Evolutionary conservation across 2,329 filamentous ascomycete species (phyloP).

Genomic region (Fusarium pseudonygamai): DNA sequence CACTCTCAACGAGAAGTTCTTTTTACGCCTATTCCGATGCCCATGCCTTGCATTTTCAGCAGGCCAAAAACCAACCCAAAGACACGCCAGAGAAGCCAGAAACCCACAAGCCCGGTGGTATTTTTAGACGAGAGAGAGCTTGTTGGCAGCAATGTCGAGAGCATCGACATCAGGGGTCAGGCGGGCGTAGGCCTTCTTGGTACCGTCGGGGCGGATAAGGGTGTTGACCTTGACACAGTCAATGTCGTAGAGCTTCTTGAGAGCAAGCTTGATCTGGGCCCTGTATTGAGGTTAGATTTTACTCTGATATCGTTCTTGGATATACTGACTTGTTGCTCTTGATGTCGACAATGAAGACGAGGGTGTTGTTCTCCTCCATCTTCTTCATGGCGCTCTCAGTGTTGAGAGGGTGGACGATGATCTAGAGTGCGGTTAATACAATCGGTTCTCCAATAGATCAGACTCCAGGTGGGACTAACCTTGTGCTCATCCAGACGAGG

Average conservation of each 20-base stretch:
- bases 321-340: slow-evolving; percentile 80
- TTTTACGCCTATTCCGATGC: slow-evolving; percentile 53
- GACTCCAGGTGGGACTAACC: slow-evolving; percentile 62
- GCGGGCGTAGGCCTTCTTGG: slow-evolving; percentile 98
- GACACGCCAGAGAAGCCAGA: slow-evolving; percentile 47
- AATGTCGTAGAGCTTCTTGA: slow-evolving; percentile 99
- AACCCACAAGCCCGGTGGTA: slow-evolving; percentile 37
- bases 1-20: slow-evolving; percentile 48
- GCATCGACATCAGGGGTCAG: slow-evolving; percentile 97
- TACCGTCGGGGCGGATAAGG: slow-evolving; percentile 94
- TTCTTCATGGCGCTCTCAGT: slow-evolving; percentile 99
- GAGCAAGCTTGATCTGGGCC: slow-evolving; percentile 96
- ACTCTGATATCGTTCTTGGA: not conserved
- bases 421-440: slow-evolving; percentile 60
- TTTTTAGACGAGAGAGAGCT: slow-evolving; percentile 80
- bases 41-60: slow-evolving; percentile 49
- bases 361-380: slow-evolving; percentile 99
- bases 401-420: slow-evolving; percentile 93
- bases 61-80: slow-evolving; percentile 50
- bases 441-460: not conserved
- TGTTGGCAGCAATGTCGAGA: slow-evolving; percentile 98
- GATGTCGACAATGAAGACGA: slow-evolving; percentile 96
- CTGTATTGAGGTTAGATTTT: slow-evolving; percentile 49
- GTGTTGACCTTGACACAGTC: slow-evolving; percentile 99
- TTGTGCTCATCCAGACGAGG: slow-evolving; percentile 97